phyloP scores from a whole-genome alignment of 257 asterid species.

The Plantago elongata region DNA sequence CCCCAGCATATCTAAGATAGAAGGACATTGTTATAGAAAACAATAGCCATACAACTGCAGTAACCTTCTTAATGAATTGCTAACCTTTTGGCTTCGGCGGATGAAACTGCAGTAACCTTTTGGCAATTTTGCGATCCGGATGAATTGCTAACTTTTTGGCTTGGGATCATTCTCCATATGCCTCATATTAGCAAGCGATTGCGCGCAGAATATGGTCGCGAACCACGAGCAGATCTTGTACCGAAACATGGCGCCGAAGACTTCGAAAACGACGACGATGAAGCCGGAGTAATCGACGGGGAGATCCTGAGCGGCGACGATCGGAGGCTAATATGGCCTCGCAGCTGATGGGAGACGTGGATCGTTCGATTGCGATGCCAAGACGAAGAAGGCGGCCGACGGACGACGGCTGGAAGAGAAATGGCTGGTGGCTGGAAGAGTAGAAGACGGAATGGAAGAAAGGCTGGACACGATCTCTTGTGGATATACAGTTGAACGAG shows the following conservation, averaged over 20 bases:
- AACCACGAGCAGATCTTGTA: slow-evolving; percentile 92
- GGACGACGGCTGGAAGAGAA: no score
- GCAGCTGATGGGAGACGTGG: slow-evolving; percentile 58
- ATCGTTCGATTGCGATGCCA: slow-evolving; percentile 59
- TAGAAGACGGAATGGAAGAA: no score
- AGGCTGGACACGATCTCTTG: no score
- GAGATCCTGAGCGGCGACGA: slow-evolving; percentile 56
- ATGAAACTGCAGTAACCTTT: no score
- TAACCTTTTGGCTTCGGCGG: slow-evolving; percentile 43
- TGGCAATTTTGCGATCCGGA: no score
- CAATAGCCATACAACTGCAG: no score
- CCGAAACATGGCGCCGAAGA: slow-evolving; percentile 80
- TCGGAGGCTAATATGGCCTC: slow-evolving; percentile 41
- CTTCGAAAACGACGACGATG: slow-evolving; percentile 75
- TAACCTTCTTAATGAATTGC: background rate
- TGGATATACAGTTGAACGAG: no score
- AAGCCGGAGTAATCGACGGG: slow-evolving; percentile 84
- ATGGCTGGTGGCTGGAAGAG: no score
- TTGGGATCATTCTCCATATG: slow-evolving; percentile 86
- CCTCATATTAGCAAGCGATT: slow-evolving; percentile 89
- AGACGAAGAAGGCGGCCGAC: no score
- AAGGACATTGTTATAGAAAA: no score
- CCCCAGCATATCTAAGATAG: no score
- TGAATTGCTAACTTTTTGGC: no score
- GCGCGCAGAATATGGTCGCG: slow-evolving; percentile 83